Evolutionary conservation across 495 filamentous ascomycete genomes (phyloP).

Genomic region (Bombardia bombarda): DNA sequence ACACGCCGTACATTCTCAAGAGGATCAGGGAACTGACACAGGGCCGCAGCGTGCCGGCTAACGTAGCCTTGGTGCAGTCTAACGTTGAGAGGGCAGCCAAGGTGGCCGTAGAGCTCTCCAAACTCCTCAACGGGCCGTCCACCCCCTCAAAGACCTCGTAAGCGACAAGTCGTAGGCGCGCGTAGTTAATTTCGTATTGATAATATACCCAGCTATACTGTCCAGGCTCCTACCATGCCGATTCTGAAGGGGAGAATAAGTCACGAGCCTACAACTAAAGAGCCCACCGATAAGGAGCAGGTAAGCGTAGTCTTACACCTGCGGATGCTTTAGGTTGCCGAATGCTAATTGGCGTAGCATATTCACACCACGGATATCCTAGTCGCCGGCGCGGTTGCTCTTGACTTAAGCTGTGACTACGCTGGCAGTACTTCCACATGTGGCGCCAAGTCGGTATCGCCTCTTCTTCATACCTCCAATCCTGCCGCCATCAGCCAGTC

Average conservation of each 20-base stretch:
- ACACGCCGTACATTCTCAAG: constrained; percentile 80
- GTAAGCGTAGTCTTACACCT: neutral
- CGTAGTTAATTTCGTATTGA: neutral
- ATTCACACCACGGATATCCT: constrained; percentile 50
- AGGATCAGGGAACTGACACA: constrained; percentile 76
- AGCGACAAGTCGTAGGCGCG: neutral
- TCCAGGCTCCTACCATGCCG: constrained; percentile 1
- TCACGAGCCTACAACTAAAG: neutral
- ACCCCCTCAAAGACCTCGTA: constrained; percentile 6
- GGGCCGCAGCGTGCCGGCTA: constrained; percentile 64
- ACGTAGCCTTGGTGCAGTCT: constrained; percentile 65
- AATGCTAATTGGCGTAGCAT: constrained; percentile 1
- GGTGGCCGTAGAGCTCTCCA: constrained; percentile 68
- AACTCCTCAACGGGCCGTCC: constrained; percentile 32
- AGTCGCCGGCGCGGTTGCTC: constrained; percentile 80
- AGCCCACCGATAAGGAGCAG: neutral
- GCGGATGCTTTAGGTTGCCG: neutral
- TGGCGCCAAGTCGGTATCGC: constrained; percentile 20
- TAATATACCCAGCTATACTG: constrained; percentile 3
- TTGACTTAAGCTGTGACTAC: constrained; percentile 78
- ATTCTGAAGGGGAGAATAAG: neutral
- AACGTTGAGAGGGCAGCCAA: constrained; percentile 76
- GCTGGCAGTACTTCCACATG: constrained; percentile 25
- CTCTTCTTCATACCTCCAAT: constrained; percentile 75
- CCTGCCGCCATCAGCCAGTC: constrained; percentile 70